Percentiles rank a stretch among this genome's conserved stretches.
Evolutionary conservation across 1,284 basidiomycete species (phyloP).

Genomic region (Coriolopsis trogii): DNA sequence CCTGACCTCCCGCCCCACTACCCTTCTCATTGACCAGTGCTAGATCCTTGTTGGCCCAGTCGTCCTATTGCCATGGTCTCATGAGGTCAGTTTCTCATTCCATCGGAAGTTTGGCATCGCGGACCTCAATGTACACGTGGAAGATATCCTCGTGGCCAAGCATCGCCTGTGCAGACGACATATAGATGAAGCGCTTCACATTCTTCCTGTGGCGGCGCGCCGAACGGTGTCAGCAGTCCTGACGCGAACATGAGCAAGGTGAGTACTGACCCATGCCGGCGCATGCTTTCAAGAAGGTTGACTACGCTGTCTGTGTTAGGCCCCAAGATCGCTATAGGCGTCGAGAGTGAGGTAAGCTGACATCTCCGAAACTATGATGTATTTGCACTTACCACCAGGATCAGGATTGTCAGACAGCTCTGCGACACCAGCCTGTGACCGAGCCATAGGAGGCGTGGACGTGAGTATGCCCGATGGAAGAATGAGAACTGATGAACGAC

Average conservation of each 20-base stretch:
- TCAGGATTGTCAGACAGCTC: neutral
- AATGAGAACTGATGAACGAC: slow-evolving; percentile 29
- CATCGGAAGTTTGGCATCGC: slow-evolving; percentile 37
- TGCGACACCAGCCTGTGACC: slow-evolving; percentile 9
- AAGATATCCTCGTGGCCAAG: slow-evolving; percentile 11
- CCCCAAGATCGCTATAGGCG: slow-evolving; percentile 1
- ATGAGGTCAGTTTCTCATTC: slow-evolving; percentile 16
- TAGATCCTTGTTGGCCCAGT: slow-evolving; percentile 68
- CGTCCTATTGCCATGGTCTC: slow-evolving; percentile 39
- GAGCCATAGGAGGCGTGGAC: too few species aligned
- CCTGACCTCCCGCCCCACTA: slow-evolving; percentile 39
- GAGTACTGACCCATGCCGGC: slow-evolving; percentile 4
- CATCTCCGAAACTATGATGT: too few species aligned
- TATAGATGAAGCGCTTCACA: slow-evolving; percentile 54
- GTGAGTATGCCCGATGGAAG: neutral
- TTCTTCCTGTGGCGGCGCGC: slow-evolving; percentile 3
- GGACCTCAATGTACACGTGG: slow-evolving; percentile 38
- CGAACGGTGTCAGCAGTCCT: too few species aligned
- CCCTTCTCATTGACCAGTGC: slow-evolving; percentile 56
- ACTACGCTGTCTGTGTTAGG: slow-evolving; percentile 17
- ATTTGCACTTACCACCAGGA: slow-evolving; percentile 1
- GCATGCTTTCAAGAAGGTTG: slow-evolving; percentile 9
- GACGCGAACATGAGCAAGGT: neutral
- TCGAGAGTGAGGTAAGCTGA: neutral
- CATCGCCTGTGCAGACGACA: slow-evolving; percentile 45